Conservation (phyloP, 2,329 filamentous ascomycete genomes). For the Arthrobotrys conoides region DNA sequence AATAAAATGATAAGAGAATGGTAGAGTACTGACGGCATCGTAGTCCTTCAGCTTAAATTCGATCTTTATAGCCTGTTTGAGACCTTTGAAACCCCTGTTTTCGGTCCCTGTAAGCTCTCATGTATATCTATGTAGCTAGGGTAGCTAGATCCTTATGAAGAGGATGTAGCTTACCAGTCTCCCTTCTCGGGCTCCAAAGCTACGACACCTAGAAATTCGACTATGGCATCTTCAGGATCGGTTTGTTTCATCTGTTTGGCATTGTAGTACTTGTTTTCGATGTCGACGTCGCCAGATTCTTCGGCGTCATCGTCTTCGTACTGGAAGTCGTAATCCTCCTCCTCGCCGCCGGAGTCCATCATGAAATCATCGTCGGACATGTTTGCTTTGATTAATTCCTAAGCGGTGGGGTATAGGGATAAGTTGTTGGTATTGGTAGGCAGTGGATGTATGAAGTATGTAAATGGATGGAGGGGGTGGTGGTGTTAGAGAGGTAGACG, state of each 20-base stretch:
- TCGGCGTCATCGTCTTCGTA: constrained; percentile 96
- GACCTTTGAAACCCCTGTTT: constrained; percentile 84
- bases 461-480: not conserved
- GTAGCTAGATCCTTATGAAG: constrained; percentile 23
- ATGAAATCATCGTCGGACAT: constrained; percentile 95
- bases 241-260: constrained; percentile 94
- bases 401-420: not conserved
- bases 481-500: not conserved
- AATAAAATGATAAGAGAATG: constrained; percentile 43
- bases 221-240: constrained; percentile 88
- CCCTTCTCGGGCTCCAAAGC: constrained; percentile 89
- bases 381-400: constrained; percentile 63
- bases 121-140: not conserved
- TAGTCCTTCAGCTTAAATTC: constrained; percentile 95
- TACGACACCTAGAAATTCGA: constrained; percentile 91
- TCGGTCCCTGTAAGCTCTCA: constrained; percentile 65
- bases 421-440: not conserved
- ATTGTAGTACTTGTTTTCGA: constrained; percentile 99
- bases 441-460: not conserved
- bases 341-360: constrained; percentile 90
- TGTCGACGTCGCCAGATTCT: constrained; percentile 88
- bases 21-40: constrained; percentile 74
- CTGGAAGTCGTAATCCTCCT: constrained; percentile 94
- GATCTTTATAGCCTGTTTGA: constrained; percentile 98
- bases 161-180: constrained; percentile 77